phyloP scores from a whole-genome alignment of 2,329 filamentous ascomycete genomes.

The Microcyclospora pomicola region DNA sequence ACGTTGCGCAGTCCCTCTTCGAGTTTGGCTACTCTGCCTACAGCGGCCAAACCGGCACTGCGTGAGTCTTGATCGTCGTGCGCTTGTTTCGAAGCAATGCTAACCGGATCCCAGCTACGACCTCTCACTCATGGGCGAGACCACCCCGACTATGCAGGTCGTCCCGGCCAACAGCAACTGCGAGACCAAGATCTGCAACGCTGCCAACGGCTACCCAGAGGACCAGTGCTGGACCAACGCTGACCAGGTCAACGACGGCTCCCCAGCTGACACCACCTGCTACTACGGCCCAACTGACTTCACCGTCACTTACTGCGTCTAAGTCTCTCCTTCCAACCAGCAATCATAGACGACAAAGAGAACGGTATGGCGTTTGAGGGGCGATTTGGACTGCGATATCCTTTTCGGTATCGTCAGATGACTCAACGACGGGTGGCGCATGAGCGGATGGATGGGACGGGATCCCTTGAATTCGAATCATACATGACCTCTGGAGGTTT shows the following conservation, averaged over 20 bases:
- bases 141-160: constrained; percentile 1
- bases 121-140: constrained; percentile 5
- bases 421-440: no score
- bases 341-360: no score
- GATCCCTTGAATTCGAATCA: no score
- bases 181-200: constrained; percentile 2
- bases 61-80: no score
- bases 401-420: no score
- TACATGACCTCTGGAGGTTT: no score
- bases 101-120: constrained; percentile 1
- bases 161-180: constrained; percentile 1
- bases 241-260: constrained; percentile 1
- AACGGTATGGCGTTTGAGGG: no score
- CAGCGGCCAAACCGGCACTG: constrained; percentile 1
- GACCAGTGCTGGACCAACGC: constrained; percentile 3
- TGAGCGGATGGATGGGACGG: no score
- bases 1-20: constrained; percentile 3
- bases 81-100: no score
- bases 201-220: not conserved
- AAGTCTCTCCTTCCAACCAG: no score
- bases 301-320: constrained; percentile 1
- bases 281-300: constrained; percentile 2
- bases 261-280: constrained; percentile 2
- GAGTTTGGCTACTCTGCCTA: constrained; percentile 7
- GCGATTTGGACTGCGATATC: no score